Evolutionary conservation across 192 early-diverging fungal genomes (phyloP).

Genomic region (Coemansia sp.): DNA sequence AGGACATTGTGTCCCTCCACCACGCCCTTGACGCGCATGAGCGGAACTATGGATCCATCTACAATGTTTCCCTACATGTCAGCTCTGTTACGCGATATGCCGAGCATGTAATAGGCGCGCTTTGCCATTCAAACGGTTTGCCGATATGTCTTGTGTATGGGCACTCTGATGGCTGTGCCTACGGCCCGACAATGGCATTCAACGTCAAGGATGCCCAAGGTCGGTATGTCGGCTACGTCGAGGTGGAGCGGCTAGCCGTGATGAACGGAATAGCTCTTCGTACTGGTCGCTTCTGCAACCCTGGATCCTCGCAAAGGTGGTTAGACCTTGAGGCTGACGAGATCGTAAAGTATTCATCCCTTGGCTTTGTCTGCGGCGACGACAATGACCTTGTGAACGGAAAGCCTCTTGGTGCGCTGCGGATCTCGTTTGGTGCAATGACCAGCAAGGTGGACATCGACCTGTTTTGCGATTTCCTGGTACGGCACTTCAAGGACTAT

Average conservation of each 20-base stretch:
- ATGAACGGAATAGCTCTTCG: conserved; percentile 69
- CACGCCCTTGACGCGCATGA: conserved; percentile 63
- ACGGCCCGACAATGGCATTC: conserved; percentile 71
- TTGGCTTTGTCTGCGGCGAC: conserved; percentile 75
- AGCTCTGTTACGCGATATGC: conserved; percentile 51
- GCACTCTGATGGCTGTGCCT: conserved; percentile 15
- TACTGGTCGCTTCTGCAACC: conserved; percentile 78
- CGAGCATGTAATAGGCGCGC: conserved; percentile 36
- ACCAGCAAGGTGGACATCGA: conserved; percentile 63
- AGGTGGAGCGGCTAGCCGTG: conserved; percentile 67
- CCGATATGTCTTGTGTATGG: conserved; percentile 49
- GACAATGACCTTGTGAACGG: conserved; percentile 69
- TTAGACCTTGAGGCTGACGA: conserved; percentile 59
- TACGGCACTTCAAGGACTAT: conserved; percentile 53
- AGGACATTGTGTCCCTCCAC: conserved; percentile 69
- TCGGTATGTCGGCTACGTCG: conserved; percentile 60
- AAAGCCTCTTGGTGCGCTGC: conserved; percentile 67
- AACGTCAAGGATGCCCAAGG: conserved; percentile 62
- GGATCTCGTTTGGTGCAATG: conserved; percentile 77
- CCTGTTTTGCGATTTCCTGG: conserved; percentile 61
- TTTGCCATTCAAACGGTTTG: conserved; percentile 59
- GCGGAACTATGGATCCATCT: conserved; percentile 48
- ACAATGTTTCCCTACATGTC: conserved; percentile 54
- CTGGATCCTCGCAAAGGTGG: conserved; percentile 69
- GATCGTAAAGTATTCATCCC: conserved; percentile 51